Evolutionary conservation across 2,329 filamentous ascomycete species (phyloP), one percentile per base, ranked within the genome.

Genomic region (Aureobasidium sp.): DNA sequence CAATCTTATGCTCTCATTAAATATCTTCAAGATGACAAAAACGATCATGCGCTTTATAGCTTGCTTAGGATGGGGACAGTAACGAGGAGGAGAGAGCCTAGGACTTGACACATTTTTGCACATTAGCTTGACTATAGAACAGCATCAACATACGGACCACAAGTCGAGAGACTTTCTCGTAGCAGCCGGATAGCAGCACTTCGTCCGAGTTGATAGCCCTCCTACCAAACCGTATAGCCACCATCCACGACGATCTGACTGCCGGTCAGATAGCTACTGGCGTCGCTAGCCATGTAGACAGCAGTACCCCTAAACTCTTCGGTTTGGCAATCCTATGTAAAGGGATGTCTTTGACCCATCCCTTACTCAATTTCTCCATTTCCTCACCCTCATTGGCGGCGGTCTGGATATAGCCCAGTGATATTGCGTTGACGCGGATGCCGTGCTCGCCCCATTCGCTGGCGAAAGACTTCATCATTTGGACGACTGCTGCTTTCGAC

Each of bases 321-420:
- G 12, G 73, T 62, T 74, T 71, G 2, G 68, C 74, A 42, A 77
- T 66, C 12, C 75, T 67, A 19, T 69, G 69, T 61, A 73, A 67
- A 1, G 73, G 74, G n/a, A 75, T 73, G 61, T 70, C 68, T 54
- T 71, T 70, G 35, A 72, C 62, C 74, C 74, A 76, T 31, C 68
- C 65, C 6, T 73, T 69, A 56, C 63, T 64, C 61, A 66, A 62
- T 45, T 67, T 64, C 53, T 74, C 69, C 11, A 76, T 70, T 45
- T 75, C 70, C 24, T 69, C 70, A 2, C 73, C 73, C 65, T 75
- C 70, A 52, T 73, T 71, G 57, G 14, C 64, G 29, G 74, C 68
- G 1, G 72, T 74, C 40, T 69, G 68, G 63, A 66, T 69, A 56
- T 71, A 72, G 2, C 70, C 70, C 1, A 69, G 70, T 48, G 66